Evolutionary conservation across 106 monocot species (phyloP).

Genomic region (Narthecium ossifragum): DNA sequence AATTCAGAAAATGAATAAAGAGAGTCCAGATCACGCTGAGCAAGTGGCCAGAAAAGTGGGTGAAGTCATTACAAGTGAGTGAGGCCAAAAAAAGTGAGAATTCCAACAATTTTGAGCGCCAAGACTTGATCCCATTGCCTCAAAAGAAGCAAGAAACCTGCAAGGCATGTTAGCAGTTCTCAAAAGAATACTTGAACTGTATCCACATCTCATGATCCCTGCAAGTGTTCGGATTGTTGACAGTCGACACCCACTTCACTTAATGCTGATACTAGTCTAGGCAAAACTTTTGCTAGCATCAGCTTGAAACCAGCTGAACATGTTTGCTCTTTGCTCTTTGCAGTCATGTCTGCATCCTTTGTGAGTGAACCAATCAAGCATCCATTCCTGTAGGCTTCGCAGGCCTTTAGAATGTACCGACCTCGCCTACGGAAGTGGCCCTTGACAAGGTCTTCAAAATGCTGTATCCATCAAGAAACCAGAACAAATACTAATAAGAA

Average conservation of each 20-base stretch:
- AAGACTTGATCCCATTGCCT: no score
- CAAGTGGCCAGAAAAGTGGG: no score
- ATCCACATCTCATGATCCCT: constrained; percentile 11
- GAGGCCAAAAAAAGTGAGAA: no score
- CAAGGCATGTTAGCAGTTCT: no score
- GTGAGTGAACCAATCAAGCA: constrained; percentile 56
- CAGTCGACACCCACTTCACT: constrained; percentile 46
- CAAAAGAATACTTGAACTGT: no score
- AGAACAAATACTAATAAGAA: not conserved
- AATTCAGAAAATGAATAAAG: no score
- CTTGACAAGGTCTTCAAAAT: constrained; percentile 72
- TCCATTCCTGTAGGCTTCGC: constrained; percentile 61
- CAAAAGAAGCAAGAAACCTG: no score
- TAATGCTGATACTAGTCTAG: constrained; percentile 35
- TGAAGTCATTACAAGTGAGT: no score
- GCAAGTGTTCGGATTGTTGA: constrained; percentile 33
- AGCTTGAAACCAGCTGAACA: constrained; percentile 70
- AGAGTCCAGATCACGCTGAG: no score
- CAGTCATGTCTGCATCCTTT: constrained; percentile 38
- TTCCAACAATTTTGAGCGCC: no score
- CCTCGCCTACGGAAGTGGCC: constrained; percentile 54
- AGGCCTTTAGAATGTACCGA: constrained; percentile 58
- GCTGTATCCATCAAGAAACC: constrained; percentile 25
- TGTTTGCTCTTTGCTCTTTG: constrained; percentile 37
- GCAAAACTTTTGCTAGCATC: constrained; percentile 67